Base-by-base conservation (phyloP, 1,139 yeast genomes). In the Yamadazyma atlantica region DNA sequence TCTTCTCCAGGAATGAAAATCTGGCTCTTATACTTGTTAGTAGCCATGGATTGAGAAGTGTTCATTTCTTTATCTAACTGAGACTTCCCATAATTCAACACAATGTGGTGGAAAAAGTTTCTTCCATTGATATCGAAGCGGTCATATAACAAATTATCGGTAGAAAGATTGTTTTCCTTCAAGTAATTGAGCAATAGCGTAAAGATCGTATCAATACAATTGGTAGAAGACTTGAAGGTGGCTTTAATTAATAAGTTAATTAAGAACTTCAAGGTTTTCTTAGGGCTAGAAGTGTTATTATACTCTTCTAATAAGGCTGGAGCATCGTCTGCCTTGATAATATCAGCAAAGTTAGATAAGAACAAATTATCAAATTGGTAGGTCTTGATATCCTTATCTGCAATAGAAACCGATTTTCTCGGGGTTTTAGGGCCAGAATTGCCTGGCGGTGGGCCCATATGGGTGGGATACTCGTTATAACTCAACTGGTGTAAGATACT, bases 81-180 rank as follows among this genome's bases (percentile, higher is more conserved):
- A 30, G 59, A 57, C 48, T 90, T 80, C 2, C 96, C 96, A 40
- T 85, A 70, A 21, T 82, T 77, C 38, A 89, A 82, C 23, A 89
- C 78, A 51, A 82, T 82, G 48, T 87, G 87, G 57, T 90, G 97
- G 52, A 90, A 77, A 50, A 89, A 83, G 55, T 85, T 89, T 47
- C 97, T 73, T 17, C 88, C 87, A 42, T 85, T 82, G 34, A 90
- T 80, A 54, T 89, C 96, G 6, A 79, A 64, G 1, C 80, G 70
- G 52, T 88, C 96, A 36, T 47, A 59, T 33, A 69, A 56, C 6
- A 75, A 63, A 33, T 49, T 48, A 29, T 51, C 49, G 14, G 50
- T 41, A 1, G 55, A 50, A 18, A 48, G 39, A 23, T 48, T 44
- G 16, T 47, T 48, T 6, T 42, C 43, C 32, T 46, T 44, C 11